Evolutionary conservation across 2,329 filamentous ascomycete species (phyloP), one percentile per base, ranked within the genome.

Genomic region (Curvularia sp.): DNA sequence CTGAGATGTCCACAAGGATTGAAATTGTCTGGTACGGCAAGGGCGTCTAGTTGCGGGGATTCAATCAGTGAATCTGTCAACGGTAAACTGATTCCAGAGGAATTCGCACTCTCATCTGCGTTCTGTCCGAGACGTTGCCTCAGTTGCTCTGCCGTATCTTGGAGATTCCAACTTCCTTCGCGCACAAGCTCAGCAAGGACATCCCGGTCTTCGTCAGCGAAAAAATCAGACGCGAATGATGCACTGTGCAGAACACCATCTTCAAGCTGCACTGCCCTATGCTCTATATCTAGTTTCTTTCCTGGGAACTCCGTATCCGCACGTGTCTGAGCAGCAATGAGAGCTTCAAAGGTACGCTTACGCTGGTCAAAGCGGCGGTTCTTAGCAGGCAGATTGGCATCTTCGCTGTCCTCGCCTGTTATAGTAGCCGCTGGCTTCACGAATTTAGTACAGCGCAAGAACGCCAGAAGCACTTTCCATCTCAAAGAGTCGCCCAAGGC

Each of bases 391-490:
- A 50, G 18, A 10, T 39, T 3, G 12, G n/a, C 32, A n/a, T 53
- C 12, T 49, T 34, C 41, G 10, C 43, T 21, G 5, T 41, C 10
- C 2, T 41, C 28, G 19, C 43, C 25, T n/a, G 10, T 27, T 27
- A 7, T 18, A 7, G 10, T 23, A 25, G 36, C 21, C 15, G 23
- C 10, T 10, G 12, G 34, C 34, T 53, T 57, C 15, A 60, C 47
- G 9, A 58, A 66, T 13, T 21, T 18, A 7, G 50, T 57, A 10
- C 49, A 53, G 19, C 42, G 38, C 9, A 64, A 53, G 43, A 68
- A 66, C 1, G 56, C 53, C n/a, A 56, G 38, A 1, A 68, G 23
- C 2, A 64, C 0, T 34, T 60, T 59, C 59, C 60, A 68, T 3
- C 50, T 57, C n/a, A 68, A 19, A 0, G 8, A 13, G 8, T 61